phyloP scores from a whole-genome alignment of 23 red algal genomes.

The Agarophyton chilense region DNA sequence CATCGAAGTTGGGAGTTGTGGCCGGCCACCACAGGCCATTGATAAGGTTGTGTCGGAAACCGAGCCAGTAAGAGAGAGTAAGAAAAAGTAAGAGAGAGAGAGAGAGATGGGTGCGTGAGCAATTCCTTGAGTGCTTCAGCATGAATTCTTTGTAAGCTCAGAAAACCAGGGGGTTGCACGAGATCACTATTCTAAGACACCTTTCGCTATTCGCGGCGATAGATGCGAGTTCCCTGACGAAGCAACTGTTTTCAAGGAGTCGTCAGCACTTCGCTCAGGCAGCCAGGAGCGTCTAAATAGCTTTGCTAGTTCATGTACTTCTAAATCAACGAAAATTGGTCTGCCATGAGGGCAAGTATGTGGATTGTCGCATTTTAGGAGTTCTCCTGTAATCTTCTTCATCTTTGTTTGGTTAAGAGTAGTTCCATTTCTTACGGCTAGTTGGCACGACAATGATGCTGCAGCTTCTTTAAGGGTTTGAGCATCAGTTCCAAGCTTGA shows the following conservation, averaged over 20 bases:
- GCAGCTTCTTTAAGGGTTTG: constrained; percentile 41
- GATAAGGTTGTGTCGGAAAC: background rate
- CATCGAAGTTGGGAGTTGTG: too few species aligned
- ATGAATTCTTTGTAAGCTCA: background rate
- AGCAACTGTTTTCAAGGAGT: background rate
- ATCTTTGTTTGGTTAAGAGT: constrained; percentile 11
- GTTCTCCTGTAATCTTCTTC: constrained; percentile 38
- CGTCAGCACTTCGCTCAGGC: constrained; percentile 8
- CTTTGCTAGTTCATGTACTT: constrained; percentile 23
- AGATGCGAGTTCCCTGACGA: background rate
- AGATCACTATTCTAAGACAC: background rate
- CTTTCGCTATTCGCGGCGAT: background rate
- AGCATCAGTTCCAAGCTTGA: constrained; percentile 7
- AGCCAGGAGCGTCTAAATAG: constrained; percentile 45
- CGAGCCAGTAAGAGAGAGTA: too few species aligned
- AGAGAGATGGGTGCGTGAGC: too few species aligned
- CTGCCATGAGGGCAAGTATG: constrained; percentile 71
- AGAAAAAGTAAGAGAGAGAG: too few species aligned
- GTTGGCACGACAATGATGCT: constrained; percentile 37
- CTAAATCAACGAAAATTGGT: constrained; percentile 55
- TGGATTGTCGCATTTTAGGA: constrained; percentile 54
- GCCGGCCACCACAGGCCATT: background rate
- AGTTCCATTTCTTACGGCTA: constrained; percentile 52
- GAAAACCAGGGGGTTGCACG: background rate
- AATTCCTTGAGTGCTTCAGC: too few species aligned